Percentiles rank a stretch among this genome's conserved stretches.
Evolutionary conservation across 2,329 filamentous ascomycete species (phyloP).

Genomic region (Cladophialophora chaetospira): DNA sequence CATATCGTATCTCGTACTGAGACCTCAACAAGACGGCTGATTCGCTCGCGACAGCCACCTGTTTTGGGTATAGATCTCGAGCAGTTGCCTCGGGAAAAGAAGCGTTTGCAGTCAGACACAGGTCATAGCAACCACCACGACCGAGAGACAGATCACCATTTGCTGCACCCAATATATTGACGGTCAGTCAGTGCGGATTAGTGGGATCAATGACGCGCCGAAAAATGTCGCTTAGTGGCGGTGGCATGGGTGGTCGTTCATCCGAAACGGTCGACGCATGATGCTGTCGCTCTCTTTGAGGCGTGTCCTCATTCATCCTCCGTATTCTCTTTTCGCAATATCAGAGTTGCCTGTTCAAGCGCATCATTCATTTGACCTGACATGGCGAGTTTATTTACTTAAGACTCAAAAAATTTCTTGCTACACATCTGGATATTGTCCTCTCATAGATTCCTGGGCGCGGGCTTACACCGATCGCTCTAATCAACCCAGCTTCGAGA

Average conservation of each 20-base stretch:
- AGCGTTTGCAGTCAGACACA: not conserved
- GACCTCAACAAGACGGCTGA: not conserved
- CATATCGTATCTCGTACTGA: slow-evolving; percentile 6
- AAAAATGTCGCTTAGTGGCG: not conserved
- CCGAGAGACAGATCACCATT: too few species aligned
- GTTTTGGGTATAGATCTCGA: slow-evolving; percentile 1
- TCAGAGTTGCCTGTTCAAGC: not conserved
- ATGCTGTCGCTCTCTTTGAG: not conserved
- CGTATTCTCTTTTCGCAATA: not conserved
- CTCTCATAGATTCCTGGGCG: not conserved
- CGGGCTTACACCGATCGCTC: not conserved
- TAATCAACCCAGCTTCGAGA: too few species aligned
- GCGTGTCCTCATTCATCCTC: not conserved
- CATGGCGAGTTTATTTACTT: not conserved
- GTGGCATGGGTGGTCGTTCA: not conserved
- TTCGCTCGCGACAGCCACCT: slow-evolving; percentile 12
- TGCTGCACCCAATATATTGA: too few species aligned
- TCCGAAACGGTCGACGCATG: not conserved
- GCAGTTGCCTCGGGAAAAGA: not conserved
- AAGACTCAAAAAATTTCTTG: not conserved
- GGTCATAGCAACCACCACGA: too few species aligned
- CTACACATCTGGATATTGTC: not conserved
- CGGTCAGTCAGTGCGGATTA: not conserved
- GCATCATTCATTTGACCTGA: not conserved
- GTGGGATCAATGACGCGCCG: not conserved